Evolutionary conservation across 352 stramenopile genomes (phyloP), one percentile per base, ranked within the genome.

Genomic region (Pythium apleroticum): DNA sequence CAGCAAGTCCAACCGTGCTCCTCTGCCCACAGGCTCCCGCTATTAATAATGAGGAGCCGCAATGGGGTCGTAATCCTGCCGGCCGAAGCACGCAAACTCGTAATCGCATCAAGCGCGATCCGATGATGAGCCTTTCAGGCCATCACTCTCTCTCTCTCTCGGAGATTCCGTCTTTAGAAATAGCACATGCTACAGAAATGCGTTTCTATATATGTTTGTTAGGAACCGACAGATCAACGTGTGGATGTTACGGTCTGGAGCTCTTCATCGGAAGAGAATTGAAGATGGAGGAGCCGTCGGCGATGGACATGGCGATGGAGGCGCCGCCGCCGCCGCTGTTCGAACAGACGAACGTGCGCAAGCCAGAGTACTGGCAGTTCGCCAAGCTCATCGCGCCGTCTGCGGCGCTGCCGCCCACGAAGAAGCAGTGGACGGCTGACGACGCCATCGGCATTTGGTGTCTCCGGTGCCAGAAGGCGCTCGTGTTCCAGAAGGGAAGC

Each of bases 331-430:
- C 76, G 56, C 73, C 76, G 41, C 68, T 84, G 41, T 84, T 84
- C 45, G 61, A 66, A 5, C 76, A 80, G 66, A 72, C 46, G 2
- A 81, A 80, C 57, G 72, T 84, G 48, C 73, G 76, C 61, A 84
- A 84, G 55, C 76, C 69, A 35, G 76, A 84, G 74, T 84, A 84
- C 63, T 84, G 76, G 76, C 76, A 84, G 55, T 70, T 70, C 62
- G 65, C 65, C n/a, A 68, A 73, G 65, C 73, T 80, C 45, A 77
- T 80, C 52, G 73, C 73, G 30, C 73, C 73, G 19, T 63, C 59
- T 1, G 19, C 45, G 2, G 20, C 12, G 48, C 58, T 80, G 11
- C 73, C 73, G 20, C 63, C 71, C 28, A 71, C 56, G 46, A 80
- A 80, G 55, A 77, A 76, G 58, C 68, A 71, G 27, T 84, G 76